Base-by-base conservation (phyloP, 1,139 yeast species). In the Blastobotrys petasosporus region DNA sequence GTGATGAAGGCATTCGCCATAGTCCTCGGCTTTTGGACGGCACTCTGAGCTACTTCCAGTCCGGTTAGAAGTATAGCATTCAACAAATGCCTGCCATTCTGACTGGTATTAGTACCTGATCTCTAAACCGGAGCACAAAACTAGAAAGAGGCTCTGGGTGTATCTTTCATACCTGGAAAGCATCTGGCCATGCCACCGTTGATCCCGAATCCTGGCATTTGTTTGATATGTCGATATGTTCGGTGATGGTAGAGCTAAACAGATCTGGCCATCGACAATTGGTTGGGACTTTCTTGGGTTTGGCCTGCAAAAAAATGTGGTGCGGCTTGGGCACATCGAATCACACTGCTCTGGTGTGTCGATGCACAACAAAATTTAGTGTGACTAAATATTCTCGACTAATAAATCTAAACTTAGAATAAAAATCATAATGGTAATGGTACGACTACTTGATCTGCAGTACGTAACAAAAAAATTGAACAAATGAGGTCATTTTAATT, bases 1-100 rank as follows among this genome's bases (percentile, higher is more conserved):
- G 59, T 73, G 77, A 57, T 70, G 75, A 41, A 74, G 65, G 54
- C 78, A 74, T 60, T 74, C 78, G 45, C 65, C 60, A 62, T 73
- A 74, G 57, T 74, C 78, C 45, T 68, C 75, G 31, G 69, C 68
- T 44, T 62, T 59, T 23, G 70, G 68, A 38, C 58, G 59, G 60
- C 77, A 74, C 49, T 68, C 57, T 40, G 54, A 53, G 17, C 66
- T 65, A 45, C 62, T 62, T 35, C 60, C 57, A 3, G 73, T 69
- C 30, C 61, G 59, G 40, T 63, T 64, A 39, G 70, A 65, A 16
- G 75, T 67, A 60, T 67, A 68, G 60, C 77, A 73, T 53, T 71
- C 74, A 53, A 71, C 62, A 53, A 70, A 71, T 49, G 66, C 65
- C 54, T 70, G 75, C 71, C 71, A 69, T 59, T 68, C 71, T 66